Evolutionary conservation across 345 rosid species (phyloP), one percentile per base, ranked within the genome.

Genomic region (Lagerstroemia speciosa): DNA sequence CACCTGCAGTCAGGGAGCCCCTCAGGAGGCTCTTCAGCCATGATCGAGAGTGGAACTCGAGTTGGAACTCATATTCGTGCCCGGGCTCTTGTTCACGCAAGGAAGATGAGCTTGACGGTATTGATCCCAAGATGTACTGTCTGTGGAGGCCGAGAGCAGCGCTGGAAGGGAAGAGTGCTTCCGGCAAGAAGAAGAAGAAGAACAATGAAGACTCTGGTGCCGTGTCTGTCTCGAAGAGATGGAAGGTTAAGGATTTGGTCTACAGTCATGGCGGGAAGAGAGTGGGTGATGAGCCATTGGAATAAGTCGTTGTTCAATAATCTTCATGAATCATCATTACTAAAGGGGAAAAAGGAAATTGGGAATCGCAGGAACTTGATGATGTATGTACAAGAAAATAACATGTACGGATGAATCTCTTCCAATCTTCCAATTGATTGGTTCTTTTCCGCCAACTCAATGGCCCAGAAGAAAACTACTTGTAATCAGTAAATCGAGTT

Each of bases 191-290:
- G 0, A 24, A 43, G 30, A 68, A 53, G 55, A 41, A 61, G 1
- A 24, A 32, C 15, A 69, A 64, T 0, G 75, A 81, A 30, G 72
- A 82, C 12, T 74, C 76, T 68, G 2, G 81, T 76, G 78, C 80
- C 73, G 86, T 85, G 81, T 88, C 92, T 75, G 64, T 79, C 45
- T 84, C 92, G 0, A 88, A 84, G 82, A 84, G 91, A 55, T 90
- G 98, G 97, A 86, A 79, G 76, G 60, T 93, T 5, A 67, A 84
- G 67, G 83, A 83, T 62, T 67, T 92, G 31, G 41, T 63, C 1
- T 34, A 7, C 4, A 38, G 24, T 22, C 46, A 36, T 37, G 67
- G 26, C 32, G 16, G 30, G 48, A 15, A 64, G 67, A 40, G n/a
- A 24, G 46, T 37, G 30, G 17, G 43, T 9, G 48, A 40, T 27